Base-by-base conservation (phyloP, 2,329 filamentous ascomycete genomes). In the Tolypocladium pustulatum region DNA sequence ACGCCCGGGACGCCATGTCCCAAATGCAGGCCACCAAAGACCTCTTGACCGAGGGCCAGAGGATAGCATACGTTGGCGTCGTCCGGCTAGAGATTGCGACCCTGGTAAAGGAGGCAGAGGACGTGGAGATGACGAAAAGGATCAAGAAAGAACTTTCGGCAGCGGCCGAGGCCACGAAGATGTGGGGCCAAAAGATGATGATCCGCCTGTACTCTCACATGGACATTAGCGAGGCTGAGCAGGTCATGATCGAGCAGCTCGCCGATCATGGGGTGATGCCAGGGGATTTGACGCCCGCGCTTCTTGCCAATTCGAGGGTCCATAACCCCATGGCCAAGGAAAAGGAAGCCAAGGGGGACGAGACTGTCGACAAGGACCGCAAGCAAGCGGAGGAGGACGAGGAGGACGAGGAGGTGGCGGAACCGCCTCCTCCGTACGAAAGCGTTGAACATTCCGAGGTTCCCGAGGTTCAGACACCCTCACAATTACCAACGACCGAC, bases 111-210 rank as follows among this genome's bases (percentile, higher is more conserved):
- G 86, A 89, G 37, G 71, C 87, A 57, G 84, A 90, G 59, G 72
- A 73, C 13, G 71, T 92, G 43, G 81, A 85, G 61, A 73, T 75
- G 34, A 85, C 81, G 2, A 90, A 81, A 66, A 82, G 79, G 49
- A 81, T 84, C 1, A 94, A 88, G 73, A 97, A 93, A 71, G 77
- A 85, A 51, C 71, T 91, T 13, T 80, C 83, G 36, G 76, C 87
- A 61, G 84, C 89, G 0, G 76, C 85, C 13, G 94, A 97, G 71
- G 83, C 86, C 40, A 87, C 90, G 76, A 88, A 88, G 72, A 97
- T 97, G 89, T 99, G 93, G 93, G 86, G 89, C 59, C 94, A 99
- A 72, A 95, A 95, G 76, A 96, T 96, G 82, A 99, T 99, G 92
- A 85, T 97, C 61, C 85, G 93, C 30, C 72, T 99, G 15, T 99